Percentiles rank a stretch among this genome's conserved stretches.
These are phyloP conservation scores for Decorospora gaudefroyi DNA, from an alignment of 2,329 filamentous ascomycete species.

Conservation along the genomic window DNA sequence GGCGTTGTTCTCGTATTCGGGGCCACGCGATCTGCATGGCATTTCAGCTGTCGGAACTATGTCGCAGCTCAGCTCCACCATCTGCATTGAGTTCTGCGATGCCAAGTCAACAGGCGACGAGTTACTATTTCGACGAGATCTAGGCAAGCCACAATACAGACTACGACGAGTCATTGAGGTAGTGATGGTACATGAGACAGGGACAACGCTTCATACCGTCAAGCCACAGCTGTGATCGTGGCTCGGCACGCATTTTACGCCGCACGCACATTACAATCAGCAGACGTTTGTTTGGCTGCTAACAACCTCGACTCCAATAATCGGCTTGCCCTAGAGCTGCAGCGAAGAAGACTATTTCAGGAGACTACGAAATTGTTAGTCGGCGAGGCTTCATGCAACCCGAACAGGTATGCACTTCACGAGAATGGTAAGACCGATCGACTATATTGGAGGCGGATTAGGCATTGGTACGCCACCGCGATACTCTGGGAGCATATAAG, in stretches of 20 bases:
- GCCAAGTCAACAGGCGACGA: conserved; percentile 3
- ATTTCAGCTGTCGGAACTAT: no score
- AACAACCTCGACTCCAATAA: neutral
- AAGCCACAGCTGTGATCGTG: no score
- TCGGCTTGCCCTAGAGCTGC: neutral
- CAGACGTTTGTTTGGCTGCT: conserved; percentile 3
- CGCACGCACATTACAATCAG: no score
- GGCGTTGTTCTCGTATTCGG: no score
- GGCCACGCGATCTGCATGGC: no score
- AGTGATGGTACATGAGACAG: no score
- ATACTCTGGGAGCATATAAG: conserved; percentile 5
- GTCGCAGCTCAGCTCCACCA: neutral
- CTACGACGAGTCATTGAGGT: conserved; percentile 6
- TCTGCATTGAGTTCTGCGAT: conserved; percentile 7
- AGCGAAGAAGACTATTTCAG: conserved; percentile 6
- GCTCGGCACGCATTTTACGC: no score
- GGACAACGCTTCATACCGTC: no score
- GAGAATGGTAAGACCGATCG: neutral
- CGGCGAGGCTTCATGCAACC: conserved; percentile 3
- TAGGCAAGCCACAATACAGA: conserved; percentile 8
- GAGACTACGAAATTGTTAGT: conserved; percentile 1
- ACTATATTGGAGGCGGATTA: neutral
- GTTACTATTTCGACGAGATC: neutral
- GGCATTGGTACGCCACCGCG: conserved; percentile 1
- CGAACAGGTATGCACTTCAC: neutral